Conservation (phyloP, 192 early-diverging fungal genomes). For the Funneliformis geosporum region DNA sequence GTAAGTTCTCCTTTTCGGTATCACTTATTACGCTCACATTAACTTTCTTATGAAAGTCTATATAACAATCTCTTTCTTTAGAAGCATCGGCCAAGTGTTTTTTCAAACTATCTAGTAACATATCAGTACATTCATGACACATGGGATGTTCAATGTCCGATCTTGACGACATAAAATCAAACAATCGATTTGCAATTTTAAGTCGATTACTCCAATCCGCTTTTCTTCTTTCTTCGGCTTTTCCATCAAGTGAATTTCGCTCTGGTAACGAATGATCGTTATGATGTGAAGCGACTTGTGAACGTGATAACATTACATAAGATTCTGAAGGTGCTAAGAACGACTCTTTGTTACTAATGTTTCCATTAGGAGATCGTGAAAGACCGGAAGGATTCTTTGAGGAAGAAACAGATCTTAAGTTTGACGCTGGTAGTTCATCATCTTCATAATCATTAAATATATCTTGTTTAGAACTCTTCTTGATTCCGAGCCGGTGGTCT, state of each 20-base stretch:
- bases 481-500: no score
- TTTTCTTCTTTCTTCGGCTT: constrained; percentile 21
- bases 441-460: neutral
- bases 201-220: constrained; percentile 51
- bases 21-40: constrained; percentile 52
- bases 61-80: constrained; percentile 77
- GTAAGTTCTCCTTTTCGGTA: constrained; percentile 52
- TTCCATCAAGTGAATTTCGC: constrained; percentile 11
- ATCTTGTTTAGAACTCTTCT: neutral
- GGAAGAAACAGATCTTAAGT: neutral
- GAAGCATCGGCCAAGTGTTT: constrained; percentile 67
- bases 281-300: constrained; percentile 45
- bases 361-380: neutral
- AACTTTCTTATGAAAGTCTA: constrained; percentile 65
- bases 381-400: neutral
- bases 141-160: constrained; percentile 80
- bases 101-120: constrained; percentile 68
- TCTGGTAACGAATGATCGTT: constrained; percentile 1
- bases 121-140: constrained; percentile 90
- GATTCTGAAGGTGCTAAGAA: constrained; percentile 50
- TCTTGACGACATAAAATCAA: constrained; percentile 75
- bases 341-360: constrained; percentile 25
- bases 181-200: constrained; percentile 67
- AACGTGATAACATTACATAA: constrained; percentile 60
- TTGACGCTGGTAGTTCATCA: neutral